phyloP scores from a whole-genome alignment of 306 rosid species.

The Sechiopsis laciniata region DNA sequence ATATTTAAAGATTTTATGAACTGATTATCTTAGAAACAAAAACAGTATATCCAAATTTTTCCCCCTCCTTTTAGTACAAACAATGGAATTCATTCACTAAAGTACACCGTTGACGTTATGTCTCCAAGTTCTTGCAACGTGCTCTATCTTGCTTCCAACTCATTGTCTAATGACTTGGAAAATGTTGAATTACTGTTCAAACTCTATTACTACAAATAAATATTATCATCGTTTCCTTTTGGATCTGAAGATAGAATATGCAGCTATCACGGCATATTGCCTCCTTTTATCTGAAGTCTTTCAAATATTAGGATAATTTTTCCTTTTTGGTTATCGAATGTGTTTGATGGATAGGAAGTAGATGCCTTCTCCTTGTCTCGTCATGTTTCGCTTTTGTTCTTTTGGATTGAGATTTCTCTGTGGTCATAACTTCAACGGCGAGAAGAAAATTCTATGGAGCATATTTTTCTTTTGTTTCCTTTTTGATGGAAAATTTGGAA shows the following conservation, averaged over 20 bases:
- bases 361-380: background rate
- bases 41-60: background rate
- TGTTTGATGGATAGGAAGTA: background rate
- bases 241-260: background rate
- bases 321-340: background rate
- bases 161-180: background rate
- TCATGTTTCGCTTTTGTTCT: background rate
- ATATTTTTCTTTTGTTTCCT: too few species aligned
- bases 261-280: background rate
- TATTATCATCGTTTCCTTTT: background rate
- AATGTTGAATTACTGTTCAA: background rate
- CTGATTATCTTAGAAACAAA: conserved; percentile 9
- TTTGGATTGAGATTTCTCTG: background rate
- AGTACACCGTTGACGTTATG: background rate
- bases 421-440: too few species aligned
- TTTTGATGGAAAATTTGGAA: too few species aligned
- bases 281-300: background rate
- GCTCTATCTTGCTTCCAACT: background rate
- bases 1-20: background rate
- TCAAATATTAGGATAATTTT: background rate
- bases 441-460: too few species aligned
- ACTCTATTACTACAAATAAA: background rate
- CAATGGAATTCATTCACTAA: background rate
- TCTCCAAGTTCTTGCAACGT: conserved; percentile 6
- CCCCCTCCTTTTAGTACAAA: background rate